A percentile compares a stretch with the other conserved stretches of the same genome.
These are phyloP conservation scores for Paraphoma sp. DNA, from an alignment of 2,329 filamentous ascomycete species.

Conservation along the genomic window DNA sequence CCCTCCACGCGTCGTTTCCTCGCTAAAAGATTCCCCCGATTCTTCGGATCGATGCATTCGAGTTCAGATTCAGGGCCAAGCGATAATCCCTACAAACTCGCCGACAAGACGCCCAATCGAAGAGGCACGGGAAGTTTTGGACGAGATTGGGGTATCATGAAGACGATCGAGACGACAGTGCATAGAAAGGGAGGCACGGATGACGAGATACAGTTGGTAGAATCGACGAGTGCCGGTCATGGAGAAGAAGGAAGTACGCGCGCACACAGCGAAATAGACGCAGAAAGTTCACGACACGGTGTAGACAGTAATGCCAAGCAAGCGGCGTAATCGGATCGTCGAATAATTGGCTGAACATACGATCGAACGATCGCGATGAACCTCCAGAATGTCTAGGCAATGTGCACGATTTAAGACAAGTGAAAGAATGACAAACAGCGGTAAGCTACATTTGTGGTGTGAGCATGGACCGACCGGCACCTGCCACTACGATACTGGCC, in stretches of 20 bases:
- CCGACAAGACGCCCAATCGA: not conserved
- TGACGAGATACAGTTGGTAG: not conserved
- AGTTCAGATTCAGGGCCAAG: slow-evolving; percentile 5
- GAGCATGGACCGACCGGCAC: too few relatives aligned
- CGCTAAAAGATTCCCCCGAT: slow-evolving; percentile 40
- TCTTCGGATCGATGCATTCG: slow-evolving; percentile 13
- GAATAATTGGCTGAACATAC: too few relatives aligned
- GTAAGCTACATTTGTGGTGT: too few relatives aligned
- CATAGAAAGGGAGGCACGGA: not conserved
- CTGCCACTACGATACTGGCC: not conserved
- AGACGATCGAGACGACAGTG: not conserved
- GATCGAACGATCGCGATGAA: too few relatives aligned
- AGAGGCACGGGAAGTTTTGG: not conserved
- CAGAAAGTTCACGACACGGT: not conserved
- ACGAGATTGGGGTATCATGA: not conserved
- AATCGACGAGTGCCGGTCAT: not conserved
- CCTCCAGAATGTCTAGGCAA: too few relatives aligned
- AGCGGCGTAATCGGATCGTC: too few relatives aligned
- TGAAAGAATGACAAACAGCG: too few relatives aligned
- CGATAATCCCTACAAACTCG: slow-evolving; percentile 1
- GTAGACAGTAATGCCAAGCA: too few relatives aligned
- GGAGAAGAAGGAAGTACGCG: not conserved
- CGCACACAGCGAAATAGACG: not conserved
- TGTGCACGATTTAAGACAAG: too few relatives aligned
- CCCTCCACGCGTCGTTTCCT: slow-evolving; percentile 21